These are phyloP conservation scores for Rhizopogon vinicolor DNA, from an alignment of 768 basidiomycete species.

Conservation along the genomic window DNA sequence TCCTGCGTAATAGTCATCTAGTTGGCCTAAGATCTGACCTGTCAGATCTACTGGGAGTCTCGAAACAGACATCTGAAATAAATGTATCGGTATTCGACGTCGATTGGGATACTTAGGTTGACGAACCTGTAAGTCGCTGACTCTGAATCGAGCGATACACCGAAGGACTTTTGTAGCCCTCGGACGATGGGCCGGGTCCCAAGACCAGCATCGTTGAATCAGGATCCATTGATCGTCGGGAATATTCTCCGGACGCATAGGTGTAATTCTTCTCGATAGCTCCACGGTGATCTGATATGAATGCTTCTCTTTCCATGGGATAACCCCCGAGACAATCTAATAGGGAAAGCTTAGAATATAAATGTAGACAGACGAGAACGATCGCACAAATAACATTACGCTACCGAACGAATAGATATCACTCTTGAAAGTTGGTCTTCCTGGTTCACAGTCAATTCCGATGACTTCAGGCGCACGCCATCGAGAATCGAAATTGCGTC, in stretches of 20 bases:
- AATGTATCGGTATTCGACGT: background rate
- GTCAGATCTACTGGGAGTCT: background rate
- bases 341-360: background rate
- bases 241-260: background rate
- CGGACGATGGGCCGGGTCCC: background rate
- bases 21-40: background rate
- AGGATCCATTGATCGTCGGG: background rate
- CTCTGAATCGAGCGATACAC: background rate
- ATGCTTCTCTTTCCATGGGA: background rate
- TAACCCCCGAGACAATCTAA: background rate
- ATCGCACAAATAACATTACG: conserved; percentile 10
- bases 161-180: no score
- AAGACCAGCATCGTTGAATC: background rate
- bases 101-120: background rate
- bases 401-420: conserved; percentile 38
- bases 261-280: background rate
- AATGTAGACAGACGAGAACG: background rate
- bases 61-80: background rate
- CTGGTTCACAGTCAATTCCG: conserved; percentile 17
- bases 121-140: background rate
- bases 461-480: conserved; percentile 37
- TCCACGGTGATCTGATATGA: background rate
- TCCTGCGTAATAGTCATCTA: background rate
- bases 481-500: conserved; percentile 32
- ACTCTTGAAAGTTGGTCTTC: conserved; percentile 12